phyloP scores from a whole-genome alignment of 1,139 yeast genomes.

The Blastobotrys raffinosifermentans region DNA sequence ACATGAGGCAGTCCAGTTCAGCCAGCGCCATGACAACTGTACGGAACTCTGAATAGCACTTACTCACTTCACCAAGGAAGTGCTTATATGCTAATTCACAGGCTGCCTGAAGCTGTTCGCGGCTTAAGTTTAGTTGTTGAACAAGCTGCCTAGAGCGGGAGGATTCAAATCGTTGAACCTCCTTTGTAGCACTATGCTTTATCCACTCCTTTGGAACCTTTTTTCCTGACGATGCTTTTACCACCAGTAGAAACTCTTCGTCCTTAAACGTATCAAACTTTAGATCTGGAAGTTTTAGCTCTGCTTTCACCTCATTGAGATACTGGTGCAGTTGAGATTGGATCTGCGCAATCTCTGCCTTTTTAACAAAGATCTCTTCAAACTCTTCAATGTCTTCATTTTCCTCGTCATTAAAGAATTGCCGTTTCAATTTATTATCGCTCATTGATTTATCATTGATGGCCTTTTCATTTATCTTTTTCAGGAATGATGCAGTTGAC shows the following conservation, averaged over 20 bases:
- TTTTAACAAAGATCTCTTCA: conserved; percentile 18
- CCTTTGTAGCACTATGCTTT: conserved; percentile 64
- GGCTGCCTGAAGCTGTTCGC: conserved; percentile 50
- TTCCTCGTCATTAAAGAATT: conserved; percentile 24
- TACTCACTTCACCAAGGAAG: conserved; percentile 44
- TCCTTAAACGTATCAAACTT: conserved; percentile 52
- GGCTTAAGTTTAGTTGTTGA: conserved; percentile 52
- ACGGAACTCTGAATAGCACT: conserved; percentile 47
- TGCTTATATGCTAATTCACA: conserved; percentile 51
- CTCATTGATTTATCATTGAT: conserved; percentile 53
- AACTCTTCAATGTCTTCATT: conserved; percentile 40
- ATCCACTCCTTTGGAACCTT: conserved; percentile 69
- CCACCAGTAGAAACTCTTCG: conserved; percentile 69
- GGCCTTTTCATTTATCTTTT: conserved; percentile 49
- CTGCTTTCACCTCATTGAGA: conserved; percentile 39
- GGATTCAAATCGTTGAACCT: conserved; percentile 67
- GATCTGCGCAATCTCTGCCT: conserved; percentile 16
- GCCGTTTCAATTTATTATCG: conserved; percentile 25
- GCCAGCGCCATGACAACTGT: conserved; percentile 50
- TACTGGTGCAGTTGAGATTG: conserved; percentile 47
- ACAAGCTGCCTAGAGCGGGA: conserved; percentile 49
- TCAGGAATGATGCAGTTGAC: conserved; percentile 36
- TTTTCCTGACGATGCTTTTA: conserved; percentile 53
- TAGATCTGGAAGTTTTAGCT: conserved; percentile 54
- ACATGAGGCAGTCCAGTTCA: conserved; percentile 64